Evolutionary conservation across 257 asterid genomes (phyloP).

Genomic region (Lantana camara): DNA sequence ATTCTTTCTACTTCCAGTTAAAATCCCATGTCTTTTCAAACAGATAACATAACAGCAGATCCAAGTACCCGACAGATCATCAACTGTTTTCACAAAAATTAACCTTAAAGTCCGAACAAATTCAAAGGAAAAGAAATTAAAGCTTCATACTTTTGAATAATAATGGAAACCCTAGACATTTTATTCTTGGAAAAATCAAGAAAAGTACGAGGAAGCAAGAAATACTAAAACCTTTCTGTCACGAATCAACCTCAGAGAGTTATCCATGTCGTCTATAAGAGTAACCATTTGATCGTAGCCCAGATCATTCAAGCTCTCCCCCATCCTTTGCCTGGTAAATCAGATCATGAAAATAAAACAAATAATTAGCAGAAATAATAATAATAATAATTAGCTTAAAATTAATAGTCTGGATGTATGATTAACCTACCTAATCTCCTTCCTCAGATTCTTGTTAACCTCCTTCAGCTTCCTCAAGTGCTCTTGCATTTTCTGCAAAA

Average conservation of each 20-base stretch:
- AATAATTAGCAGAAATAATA: background rate
- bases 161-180: conserved; percentile 28
- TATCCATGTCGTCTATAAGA: conserved; percentile 51
- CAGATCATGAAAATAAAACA: background rate
- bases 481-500: conserved; percentile 82
- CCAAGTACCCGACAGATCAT: background rate
- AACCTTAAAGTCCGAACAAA: conserved; percentile 1
- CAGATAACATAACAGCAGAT: background rate
- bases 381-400: background rate
- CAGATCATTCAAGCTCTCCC: conserved; percentile 61
- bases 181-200: background rate
- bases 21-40: background rate
- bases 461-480: conserved; percentile 84
- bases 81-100: background rate
- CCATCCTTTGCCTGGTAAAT: conserved; percentile 49
- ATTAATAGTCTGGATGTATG: background rate
- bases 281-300: conserved; percentile 47
- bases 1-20: background rate
- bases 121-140: background rate
- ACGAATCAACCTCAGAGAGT: conserved; percentile 45
- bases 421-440: conserved; percentile 64
- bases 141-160: no score
- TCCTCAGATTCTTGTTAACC: conserved; percentile 70
- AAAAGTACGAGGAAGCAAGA: background rate
- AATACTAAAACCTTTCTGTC: conserved; percentile 44